phyloP scores from a whole-genome alignment of 129 eudicot genomes.

The Calendula officinalis region DNA sequence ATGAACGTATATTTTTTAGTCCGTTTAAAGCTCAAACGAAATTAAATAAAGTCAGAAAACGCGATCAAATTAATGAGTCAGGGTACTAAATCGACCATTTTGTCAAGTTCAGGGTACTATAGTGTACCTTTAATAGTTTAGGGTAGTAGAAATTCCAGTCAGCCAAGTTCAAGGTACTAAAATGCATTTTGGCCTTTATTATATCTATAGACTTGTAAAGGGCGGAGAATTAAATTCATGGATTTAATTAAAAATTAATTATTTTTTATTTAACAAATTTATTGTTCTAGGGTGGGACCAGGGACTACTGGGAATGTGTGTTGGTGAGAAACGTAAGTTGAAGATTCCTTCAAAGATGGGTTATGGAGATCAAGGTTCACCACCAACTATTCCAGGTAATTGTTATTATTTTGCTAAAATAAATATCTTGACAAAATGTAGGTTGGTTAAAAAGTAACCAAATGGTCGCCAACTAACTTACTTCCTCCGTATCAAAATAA shows the following conservation, averaged over 20 bases:
- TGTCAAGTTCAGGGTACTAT: too few relatives aligned
- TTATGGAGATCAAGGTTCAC: conserved; percentile 94
- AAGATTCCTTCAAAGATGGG: conserved; percentile 95
- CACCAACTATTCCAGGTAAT: conserved; percentile 97
- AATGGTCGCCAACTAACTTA: neutral
- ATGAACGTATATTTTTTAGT: too few relatives aligned
- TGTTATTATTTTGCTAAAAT: neutral
- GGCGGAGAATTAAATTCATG: neutral
- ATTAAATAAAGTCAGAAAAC: too few relatives aligned
- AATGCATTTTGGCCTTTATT: neutral
- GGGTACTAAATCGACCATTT: too few relatives aligned
- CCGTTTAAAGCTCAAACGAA: too few relatives aligned
- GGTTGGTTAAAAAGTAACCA: neutral
- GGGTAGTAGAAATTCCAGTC: too few relatives aligned
- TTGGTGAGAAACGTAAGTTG: conserved; percentile 95
- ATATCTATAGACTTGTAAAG: neutral
- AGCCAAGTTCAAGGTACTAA: too few relatives aligned
- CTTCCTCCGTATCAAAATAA: too few relatives aligned
- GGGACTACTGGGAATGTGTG: conserved; percentile 94
- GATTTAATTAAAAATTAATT: neutral
- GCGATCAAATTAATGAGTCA: too few relatives aligned
- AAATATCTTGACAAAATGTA: neutral
- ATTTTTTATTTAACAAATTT: conserved; percentile 5
- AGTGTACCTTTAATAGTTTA: too few relatives aligned
- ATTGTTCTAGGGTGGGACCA: conserved; percentile 92